These are phyloP conservation scores for Tubosaeta sp. DNA, from an alignment of 768 basidiomycete genomes.

Conservation along the genomic window DNA sequence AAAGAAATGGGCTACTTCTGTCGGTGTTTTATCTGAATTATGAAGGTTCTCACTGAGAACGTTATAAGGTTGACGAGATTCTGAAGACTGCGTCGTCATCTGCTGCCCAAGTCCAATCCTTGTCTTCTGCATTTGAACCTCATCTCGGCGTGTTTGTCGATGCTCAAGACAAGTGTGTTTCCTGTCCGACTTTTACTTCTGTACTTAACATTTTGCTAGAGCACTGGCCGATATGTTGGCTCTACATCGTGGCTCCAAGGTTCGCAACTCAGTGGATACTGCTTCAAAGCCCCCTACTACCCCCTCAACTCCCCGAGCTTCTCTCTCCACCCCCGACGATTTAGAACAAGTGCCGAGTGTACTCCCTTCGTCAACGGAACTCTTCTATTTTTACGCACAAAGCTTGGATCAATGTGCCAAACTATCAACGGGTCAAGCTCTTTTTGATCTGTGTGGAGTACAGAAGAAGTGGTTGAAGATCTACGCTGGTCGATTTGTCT, in stretches of 20 bases:
- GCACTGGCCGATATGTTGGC: constrained; percentile 89
- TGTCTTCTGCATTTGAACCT: constrained; percentile 88
- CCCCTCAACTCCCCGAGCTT: constrained; percentile 30
- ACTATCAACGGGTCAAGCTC: constrained; percentile 75
- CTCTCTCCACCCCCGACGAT: constrained; percentile 40
- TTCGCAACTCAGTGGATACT: constrained; percentile 66
- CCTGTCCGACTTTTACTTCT: background rate
- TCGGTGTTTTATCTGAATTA: constrained; percentile 30
- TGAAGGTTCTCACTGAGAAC: background rate
- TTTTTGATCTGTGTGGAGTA: constrained; percentile 76
- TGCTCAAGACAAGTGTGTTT: constrained; percentile 88
- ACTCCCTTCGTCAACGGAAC: constrained; percentile 88
- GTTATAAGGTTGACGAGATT: constrained; percentile 58
- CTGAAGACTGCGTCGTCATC: constrained; percentile 50
- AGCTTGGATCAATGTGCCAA: constrained; percentile 93
- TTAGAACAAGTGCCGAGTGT: constrained; percentile 57
- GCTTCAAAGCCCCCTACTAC: constrained; percentile 23
- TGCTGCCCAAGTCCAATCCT: constrained; percentile 52
- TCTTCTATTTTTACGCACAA: constrained; percentile 97
- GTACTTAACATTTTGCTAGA: constrained; percentile 37
- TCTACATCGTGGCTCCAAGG: constrained; percentile 61
- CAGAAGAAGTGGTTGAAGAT: constrained; percentile 93
- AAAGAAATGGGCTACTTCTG: constrained; percentile 78
- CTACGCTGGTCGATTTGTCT: constrained; percentile 68
- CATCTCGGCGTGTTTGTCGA: constrained; percentile 93